These are phyloP conservation scores for Apiospora pterosperma DNA, from an alignment of 2,329 filamentous ascomycete species.

Conservation along the genomic window DNA sequence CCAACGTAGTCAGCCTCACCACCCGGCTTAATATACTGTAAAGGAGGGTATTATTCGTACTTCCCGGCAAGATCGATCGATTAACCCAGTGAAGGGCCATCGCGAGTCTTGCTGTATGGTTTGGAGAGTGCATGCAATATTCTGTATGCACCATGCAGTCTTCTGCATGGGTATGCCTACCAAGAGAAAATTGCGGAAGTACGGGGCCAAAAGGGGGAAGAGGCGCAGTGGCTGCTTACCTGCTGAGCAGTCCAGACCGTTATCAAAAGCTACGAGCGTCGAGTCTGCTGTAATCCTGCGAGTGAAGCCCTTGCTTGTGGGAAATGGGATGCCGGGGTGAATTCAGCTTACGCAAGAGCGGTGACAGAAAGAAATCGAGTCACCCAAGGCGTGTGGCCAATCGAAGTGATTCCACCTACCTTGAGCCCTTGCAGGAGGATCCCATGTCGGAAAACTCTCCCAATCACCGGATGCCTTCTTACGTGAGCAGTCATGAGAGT, in stretches of 20 bases:
- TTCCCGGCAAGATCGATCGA: background rate
- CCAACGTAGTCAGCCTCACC: background rate
- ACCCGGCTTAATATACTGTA: background rate
- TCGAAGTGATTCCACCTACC: accelerated
- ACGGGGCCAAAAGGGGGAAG: background rate
- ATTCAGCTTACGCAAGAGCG: background rate
- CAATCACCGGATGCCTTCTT: background rate
- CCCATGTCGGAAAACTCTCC: background rate
- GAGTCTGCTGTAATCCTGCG: too few species aligned
- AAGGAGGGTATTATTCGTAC: background rate
- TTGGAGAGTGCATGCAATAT: background rate
- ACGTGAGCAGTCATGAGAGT: background rate
- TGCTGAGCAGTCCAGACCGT: background rate
- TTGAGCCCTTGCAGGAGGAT: background rate
- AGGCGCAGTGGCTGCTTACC: background rate
- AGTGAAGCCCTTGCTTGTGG: background rate
- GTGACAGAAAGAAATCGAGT: background rate
- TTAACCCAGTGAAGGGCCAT: background rate
- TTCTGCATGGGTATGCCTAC: background rate
- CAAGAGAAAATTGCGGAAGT: background rate
- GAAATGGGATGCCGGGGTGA: background rate
- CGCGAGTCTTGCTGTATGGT: background rate
- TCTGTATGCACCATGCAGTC: background rate
- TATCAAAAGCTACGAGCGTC: too few species aligned
- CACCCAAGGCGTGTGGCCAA: background rate